Base-by-base conservation (phyloP, 768 basidiomycete species). In the Cystofilobasidium capitatum region DNA sequence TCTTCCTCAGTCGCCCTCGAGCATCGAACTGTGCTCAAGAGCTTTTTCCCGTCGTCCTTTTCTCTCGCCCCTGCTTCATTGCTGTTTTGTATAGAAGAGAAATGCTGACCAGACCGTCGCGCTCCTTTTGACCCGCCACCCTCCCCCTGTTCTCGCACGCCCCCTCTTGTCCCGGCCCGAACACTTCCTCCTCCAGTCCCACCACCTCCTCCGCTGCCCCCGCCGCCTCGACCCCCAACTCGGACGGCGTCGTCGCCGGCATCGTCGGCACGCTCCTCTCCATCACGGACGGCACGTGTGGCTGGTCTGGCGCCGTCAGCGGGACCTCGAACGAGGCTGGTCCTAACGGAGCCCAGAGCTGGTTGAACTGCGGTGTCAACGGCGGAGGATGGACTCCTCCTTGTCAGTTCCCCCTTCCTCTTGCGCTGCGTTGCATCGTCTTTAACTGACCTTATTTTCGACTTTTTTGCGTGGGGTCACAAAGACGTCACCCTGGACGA, bases 301-400 rank as follows among this genome's bases (percentile, higher is more conserved):
- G 68, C 33, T 64, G 35, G 31, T 59, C 62, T 16, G 57, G 33
- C 31, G 55, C 68, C 10, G n/a, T 29, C 14, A 24, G 33, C 35
- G 22, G 31, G 2, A 59, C 45, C 22, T 40, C 57, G 20, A 59
- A 64, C 68, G 35, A 26, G 20, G 62, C 36, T 13, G 62, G 63
- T n/a, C 62, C 63, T 12, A 69, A 64, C 49, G 68, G 63, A 5
- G 47, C 35, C 13, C 29, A 44, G 36, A 22, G 20, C 29, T 69
- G 68, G 68, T 45, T 69, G 29, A 69, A 57, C 33, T 69, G 68
- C 31, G 68, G 68, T 17, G 16, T 69, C 35, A 47, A 69, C 63
- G 24, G n/a, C 10, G 68, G 62, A 20, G 68, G 62, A 35, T 69
- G 68, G 68, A 69, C 62, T 14, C 68, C 68, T 26, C 68, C 68